Evolutionary conservation across 305 asterid genomes (phyloP).

Genomic region (Fraxinus latifolia): DNA sequence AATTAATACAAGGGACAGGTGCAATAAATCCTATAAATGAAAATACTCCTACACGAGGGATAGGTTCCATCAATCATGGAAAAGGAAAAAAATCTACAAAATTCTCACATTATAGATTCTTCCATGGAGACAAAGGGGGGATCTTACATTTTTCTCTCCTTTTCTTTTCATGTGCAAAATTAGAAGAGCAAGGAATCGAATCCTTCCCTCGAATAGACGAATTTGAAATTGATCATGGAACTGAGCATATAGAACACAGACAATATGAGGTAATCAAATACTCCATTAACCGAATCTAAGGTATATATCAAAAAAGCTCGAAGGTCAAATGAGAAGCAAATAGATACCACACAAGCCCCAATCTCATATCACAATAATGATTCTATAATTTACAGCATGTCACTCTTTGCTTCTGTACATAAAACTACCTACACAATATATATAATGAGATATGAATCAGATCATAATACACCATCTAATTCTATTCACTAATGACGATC

Average conservation of each 20-base stretch:
- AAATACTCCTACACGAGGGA: not conserved
- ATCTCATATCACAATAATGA: conserved; percentile 12
- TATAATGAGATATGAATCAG: conserved; percentile 20
- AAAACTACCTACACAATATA: conserved; percentile 19
- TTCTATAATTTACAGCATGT: conserved; percentile 30
- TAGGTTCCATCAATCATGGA: not conserved
- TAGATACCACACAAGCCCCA: conserved; percentile 2
- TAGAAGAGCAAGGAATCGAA: not conserved
- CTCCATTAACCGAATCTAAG: not conserved
- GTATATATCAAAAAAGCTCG: conserved; percentile 6
- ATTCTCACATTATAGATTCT: not conserved
- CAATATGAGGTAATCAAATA: not conserved
- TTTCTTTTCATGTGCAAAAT: not conserved
- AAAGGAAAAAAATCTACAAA: not conserved
- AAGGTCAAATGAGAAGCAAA: conserved; percentile 30
- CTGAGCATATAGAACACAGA: not conserved
- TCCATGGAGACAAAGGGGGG: not conserved
- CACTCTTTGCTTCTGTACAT: conserved; percentile 39
- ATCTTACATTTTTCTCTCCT: not conserved
- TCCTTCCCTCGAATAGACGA: not conserved
- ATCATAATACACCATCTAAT: conserved; percentile 22
- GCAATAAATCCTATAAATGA: not conserved
- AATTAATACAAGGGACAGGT: no score
- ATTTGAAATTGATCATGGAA: not conserved
- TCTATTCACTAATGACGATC: conserved; percentile 17